phyloP scores from a whole-genome alignment of 2,329 filamentous ascomycete genomes.

The Venturia carpophila region DNA sequence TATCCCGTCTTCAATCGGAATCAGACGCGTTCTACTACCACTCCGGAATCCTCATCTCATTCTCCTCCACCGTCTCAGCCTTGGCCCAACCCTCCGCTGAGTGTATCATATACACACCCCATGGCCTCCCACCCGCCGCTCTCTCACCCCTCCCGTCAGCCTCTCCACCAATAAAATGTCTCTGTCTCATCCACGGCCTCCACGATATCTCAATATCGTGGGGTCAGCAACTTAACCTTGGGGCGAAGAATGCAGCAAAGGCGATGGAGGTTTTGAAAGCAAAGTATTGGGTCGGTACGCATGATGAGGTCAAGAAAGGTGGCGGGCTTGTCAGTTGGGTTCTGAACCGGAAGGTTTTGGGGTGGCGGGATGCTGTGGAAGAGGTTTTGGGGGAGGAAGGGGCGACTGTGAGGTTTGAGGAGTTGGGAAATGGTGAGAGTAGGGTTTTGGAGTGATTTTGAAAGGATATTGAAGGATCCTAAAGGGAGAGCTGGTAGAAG shows the following conservation, averaged over 20 bases:
- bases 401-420: slow-evolving; percentile 39
- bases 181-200: slow-evolving; percentile 57
- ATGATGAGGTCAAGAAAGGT: slow-evolving; percentile 56
- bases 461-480: neutral
- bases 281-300: slow-evolving; percentile 58
- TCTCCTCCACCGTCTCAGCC: slow-evolving; percentile 29
- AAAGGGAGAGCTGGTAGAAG: neutral
- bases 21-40: slow-evolving; percentile 53
- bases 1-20: slow-evolving; percentile 47
- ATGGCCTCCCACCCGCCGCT: slow-evolving; percentile 47
- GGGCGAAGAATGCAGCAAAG: slow-evolving; percentile 53
- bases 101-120: slow-evolving; percentile 56
- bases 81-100: slow-evolving; percentile 36
- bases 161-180: slow-evolving; percentile 41
- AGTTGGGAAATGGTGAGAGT: slow-evolving; percentile 31
- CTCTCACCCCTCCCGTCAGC: slow-evolving; percentile 39
- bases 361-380: slow-evolving; percentile 41
- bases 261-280: slow-evolving; percentile 47
- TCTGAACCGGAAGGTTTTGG: slow-evolving; percentile 37
- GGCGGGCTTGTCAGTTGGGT: slow-evolving; percentile 48
- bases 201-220: slow-evolving; percentile 50
- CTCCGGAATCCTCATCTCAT: slow-evolving; percentile 52
- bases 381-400: slow-evolving; percentile 16
- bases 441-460: neutral
- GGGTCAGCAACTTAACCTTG: slow-evolving; percentile 54